Percentiles rank a stretch among this genome's conserved stretches.
These are phyloP conservation scores for Auricularia heimuer DNA, from an alignment of 768 basidiomycete species.

Conservation along the genomic window DNA sequence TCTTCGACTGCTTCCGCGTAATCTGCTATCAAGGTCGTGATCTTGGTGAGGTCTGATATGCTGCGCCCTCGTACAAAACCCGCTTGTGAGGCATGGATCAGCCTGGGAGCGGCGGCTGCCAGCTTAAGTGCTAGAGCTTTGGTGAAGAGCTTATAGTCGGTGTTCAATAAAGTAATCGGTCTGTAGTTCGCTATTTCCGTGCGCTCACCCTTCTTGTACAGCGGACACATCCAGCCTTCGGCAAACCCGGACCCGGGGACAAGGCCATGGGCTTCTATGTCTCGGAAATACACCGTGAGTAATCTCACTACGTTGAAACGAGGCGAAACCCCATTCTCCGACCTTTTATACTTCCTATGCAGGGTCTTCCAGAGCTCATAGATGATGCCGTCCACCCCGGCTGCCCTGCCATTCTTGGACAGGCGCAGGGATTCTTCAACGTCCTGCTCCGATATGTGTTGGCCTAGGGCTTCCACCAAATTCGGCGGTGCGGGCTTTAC, in stretches of 20 bases:
- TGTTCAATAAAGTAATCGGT: conserved; percentile 14
- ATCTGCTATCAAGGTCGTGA: conserved; percentile 12
- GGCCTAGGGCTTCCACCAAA: background rate
- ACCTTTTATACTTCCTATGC: no score
- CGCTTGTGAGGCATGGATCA: conserved; percentile 28
- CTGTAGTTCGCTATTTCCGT: no score
- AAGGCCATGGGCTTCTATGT: no score
- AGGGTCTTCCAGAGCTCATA: no score
- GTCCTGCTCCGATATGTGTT: background rate
- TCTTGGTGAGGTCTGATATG: conserved; percentile 24
- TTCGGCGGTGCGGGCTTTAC: no score
- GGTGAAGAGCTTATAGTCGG: conserved; percentile 24
- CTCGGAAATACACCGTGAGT: no score
- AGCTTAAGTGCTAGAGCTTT: conserved; percentile 17
- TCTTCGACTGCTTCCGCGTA: conserved; percentile 10
- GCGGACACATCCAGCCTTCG: conserved; percentile 3
- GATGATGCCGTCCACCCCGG: no score
- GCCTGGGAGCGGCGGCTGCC: background rate
- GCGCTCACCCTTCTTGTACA: conserved; percentile 22
- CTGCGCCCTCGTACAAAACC: conserved; percentile 27
- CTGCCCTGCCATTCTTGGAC: no score
- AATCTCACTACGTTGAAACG: no score
- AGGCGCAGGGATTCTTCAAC: no score
- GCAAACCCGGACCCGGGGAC: no score
- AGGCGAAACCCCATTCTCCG: no score